Base-by-base conservation (phyloP, 1,139 yeast genomes). In the Magnusiomyces fungicola region DNA sequence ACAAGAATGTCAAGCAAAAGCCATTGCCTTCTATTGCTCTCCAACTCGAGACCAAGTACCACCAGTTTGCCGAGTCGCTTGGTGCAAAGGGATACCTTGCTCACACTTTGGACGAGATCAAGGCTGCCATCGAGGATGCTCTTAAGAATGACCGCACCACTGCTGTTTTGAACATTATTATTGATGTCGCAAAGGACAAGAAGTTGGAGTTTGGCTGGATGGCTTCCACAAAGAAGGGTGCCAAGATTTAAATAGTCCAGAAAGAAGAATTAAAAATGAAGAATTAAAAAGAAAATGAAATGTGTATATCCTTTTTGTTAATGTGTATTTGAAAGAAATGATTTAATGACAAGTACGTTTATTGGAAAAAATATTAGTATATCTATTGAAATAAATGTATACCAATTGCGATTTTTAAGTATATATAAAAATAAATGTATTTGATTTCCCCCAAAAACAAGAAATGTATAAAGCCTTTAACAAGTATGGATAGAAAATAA, bases 131-230 rank as follows among this genome's bases (percentile, higher is more conserved):
- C 30, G 45, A 50, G 12, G 56, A 58, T 5, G 83, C 83, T 0
- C 53, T 79, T 25, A 37, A 37, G 41, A 46, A 55, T 1, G 58
- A 65, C 34, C 63, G 71, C 22, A 58, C 57, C 27, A 72, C 78
- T 1, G 68, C 74, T 6, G 66, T 80, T n/a, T 61, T 80, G 44
- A 81, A 81, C 56, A 76, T 80, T 5, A 69, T 79, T 19, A 79
- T 81, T 16, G 79, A 76, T 43, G 76, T 79, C 4, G 82, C 81
- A 1, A 71, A 71, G 38, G 73, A 73, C 55, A 72, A 71, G 53
- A 75, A 76, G 57, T 67, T 80, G 42, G 74, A 74, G 41, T 80
- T 80, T 63, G 83, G 82, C 1, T 80, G 86, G 86, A 81, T 79
- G 69, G 74, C 75, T 23, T 71, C 72, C 59, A 66, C 72, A n/a